Evolutionary conservation across 2,329 filamentous ascomycete genomes (phyloP).

Genomic region (Cladosporium sp.): DNA sequence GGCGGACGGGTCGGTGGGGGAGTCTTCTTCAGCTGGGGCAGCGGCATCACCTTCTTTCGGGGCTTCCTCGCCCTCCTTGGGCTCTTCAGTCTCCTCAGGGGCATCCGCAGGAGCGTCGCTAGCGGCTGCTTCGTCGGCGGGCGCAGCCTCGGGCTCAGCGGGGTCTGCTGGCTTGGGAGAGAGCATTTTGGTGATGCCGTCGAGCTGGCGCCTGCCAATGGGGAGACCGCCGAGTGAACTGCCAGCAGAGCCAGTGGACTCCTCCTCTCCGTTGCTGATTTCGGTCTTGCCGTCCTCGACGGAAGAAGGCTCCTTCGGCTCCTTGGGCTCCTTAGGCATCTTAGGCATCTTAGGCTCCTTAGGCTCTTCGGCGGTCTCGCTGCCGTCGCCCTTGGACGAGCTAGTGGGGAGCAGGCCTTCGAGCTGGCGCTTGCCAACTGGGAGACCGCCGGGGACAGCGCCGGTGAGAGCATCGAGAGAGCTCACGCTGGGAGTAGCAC

Average conservation of each 20-base stretch:
- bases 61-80: background rate
- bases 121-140: background rate
- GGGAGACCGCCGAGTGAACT: background rate
- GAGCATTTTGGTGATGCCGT: background rate
- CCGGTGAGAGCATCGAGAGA: background rate
- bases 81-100: too few species aligned
- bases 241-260: background rate
- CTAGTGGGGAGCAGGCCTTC: background rate
- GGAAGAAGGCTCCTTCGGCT: constrained; percentile 3
- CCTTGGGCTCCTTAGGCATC: background rate
- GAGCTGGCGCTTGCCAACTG: constrained; percentile 1
- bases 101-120: too few species aligned
- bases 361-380: background rate
- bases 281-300: background rate
- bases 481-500: background rate
- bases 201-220: background rate
- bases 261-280: background rate
- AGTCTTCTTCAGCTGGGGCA: background rate
- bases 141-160: background rate
- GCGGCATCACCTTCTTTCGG: background rate
- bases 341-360: background rate
- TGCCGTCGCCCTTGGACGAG: background rate
- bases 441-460: background rate
- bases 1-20: background rate
- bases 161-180: background rate